Conservation (phyloP, 1,139 yeast species). For the Candida labiduridarum region DNA sequence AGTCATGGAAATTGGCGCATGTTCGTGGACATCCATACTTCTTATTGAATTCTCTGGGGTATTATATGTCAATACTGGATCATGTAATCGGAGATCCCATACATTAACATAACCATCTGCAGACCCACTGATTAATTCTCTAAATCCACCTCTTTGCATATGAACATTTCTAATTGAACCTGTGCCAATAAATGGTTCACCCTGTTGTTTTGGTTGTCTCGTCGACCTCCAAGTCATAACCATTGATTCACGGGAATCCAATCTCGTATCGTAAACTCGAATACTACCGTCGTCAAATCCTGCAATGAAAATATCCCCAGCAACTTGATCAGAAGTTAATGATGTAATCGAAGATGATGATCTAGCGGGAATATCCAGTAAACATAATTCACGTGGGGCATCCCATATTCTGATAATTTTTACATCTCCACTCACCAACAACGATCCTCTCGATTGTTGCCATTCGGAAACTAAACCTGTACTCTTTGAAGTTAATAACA, state of each 20-base stretch:
- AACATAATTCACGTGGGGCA: conserved; percentile 88
- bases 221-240: conserved; percentile 71
- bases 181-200: conserved; percentile 13
- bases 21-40: conserved; percentile 85
- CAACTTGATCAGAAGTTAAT: conserved; percentile 91
- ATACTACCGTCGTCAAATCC: conserved; percentile 95
- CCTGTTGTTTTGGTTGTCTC: conserved; percentile 19
- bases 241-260: conserved; percentile 85
- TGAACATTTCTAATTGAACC: conserved; percentile 80
- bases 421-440: conserved; percentile 93
- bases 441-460: conserved; percentile 95
- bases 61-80: conserved; percentile 68
- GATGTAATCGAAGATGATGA: conserved; percentile 89
- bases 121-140: conserved; percentile 86
- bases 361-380: conserved; percentile 87
- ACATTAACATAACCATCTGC: conserved; percentile 80
- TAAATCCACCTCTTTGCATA: conserved; percentile 95
- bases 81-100: conserved; percentile 84
- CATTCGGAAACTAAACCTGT: conserved; percentile 90
- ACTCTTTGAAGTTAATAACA: conserved; percentile 76
- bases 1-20: conserved; percentile 89
- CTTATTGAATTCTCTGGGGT: conserved; percentile 66
- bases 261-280: conserved; percentile 86
- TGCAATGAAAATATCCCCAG: conserved; percentile 88
- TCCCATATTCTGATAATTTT: conserved; percentile 94